A percentile compares a stretch with the other conserved stretches of the same genome.
These are phyloP conservation scores for Torulaspora quercuum DNA, from an alignment of 805 yeast species.

Conservation along the genomic window DNA sequence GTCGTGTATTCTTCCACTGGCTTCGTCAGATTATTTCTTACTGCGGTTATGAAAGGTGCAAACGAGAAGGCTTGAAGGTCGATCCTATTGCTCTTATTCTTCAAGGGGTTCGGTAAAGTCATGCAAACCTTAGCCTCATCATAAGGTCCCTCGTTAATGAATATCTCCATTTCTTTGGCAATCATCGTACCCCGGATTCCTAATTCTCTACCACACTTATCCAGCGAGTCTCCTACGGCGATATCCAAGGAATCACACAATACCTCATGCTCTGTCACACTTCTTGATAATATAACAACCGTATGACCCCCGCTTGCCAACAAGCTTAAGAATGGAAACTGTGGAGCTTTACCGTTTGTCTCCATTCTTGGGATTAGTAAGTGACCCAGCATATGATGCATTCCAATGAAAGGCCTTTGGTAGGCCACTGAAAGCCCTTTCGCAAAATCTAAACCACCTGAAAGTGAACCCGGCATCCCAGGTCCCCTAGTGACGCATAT, in stretches of 20 bases:
- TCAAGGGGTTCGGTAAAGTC: slow-evolving; percentile 51
- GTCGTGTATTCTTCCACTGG: slow-evolving; percentile 20
- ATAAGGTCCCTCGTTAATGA: slow-evolving; percentile 33
- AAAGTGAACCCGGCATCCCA: slow-evolving; percentile 87
- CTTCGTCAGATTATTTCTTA: slow-evolving; percentile 39
- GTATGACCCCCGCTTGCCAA: slow-evolving; percentile 95
- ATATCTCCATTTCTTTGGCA: slow-evolving; percentile 74
- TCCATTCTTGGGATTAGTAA: slow-evolving; percentile 60
- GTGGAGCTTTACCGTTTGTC: slow-evolving; percentile 43
- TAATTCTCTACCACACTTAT: slow-evolving; percentile 83
- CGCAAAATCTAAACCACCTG: slow-evolving; percentile 79
- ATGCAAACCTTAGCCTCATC: slow-evolving; percentile 9
- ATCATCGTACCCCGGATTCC: slow-evolving; percentile 81
- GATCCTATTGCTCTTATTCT: slow-evolving; percentile 45
- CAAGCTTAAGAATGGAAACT: slow-evolving; percentile 69
- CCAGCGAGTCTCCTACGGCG: slow-evolving; percentile 91
- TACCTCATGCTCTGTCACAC: slow-evolving; percentile 64
- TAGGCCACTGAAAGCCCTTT: slow-evolving; percentile 81
- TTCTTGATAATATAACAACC: slow-evolving; percentile 65
- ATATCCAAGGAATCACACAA: slow-evolving; percentile 75
- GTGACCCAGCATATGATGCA: slow-evolving; percentile 96
- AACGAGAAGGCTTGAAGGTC: slow-evolving; percentile 62
- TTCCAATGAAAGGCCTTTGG: slow-evolving; percentile 77
- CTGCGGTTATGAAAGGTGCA: slow-evolving; percentile 65
- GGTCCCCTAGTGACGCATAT: slow-evolving; percentile 94